These are phyloP conservation scores for Austroboletus olivaceoglutinosus DNA, from an alignment of 1,284 basidiomycete species.

Conservation along the genomic window DNA sequence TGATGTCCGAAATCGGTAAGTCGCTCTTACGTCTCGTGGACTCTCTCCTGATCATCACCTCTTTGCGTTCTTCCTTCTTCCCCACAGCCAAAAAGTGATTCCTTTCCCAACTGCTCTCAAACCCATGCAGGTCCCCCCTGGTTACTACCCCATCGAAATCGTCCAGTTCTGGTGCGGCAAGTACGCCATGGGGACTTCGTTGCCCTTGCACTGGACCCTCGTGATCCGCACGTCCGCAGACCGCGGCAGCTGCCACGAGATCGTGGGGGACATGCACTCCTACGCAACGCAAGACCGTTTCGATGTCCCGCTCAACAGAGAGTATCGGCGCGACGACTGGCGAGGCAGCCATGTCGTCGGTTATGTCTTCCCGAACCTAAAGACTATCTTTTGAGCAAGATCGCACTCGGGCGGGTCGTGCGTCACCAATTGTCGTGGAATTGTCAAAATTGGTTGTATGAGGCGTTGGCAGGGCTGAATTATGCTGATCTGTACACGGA, in stretches of 20 bases:
- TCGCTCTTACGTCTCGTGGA: no score
- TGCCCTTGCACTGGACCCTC: constrained; percentile 30
- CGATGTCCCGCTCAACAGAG: background rate
- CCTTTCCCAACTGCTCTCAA: constrained; percentile 11
- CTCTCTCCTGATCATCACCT: no score
- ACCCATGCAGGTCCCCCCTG: constrained; percentile 19
- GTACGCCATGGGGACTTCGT: constrained; percentile 1
- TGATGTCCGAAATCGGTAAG: no score
- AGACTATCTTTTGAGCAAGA: constrained; percentile 11
- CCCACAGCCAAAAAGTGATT: no score
- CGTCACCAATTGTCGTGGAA: constrained; percentile 12
- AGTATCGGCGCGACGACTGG: constrained; percentile 21
- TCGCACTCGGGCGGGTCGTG: constrained; percentile 13
- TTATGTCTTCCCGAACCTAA: constrained; percentile 15
- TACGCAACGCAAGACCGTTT: constrained; percentile 19
- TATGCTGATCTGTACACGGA: constrained; percentile 9
- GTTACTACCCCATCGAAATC: constrained; percentile 24
- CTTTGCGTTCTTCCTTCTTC: no score
- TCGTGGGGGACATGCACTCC: constrained; percentile 27
- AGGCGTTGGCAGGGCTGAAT: constrained; percentile 9
- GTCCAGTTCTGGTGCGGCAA: constrained; percentile 31
- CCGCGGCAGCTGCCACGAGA: constrained; percentile 26
- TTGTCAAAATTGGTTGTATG: constrained; percentile 18
- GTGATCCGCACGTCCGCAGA: constrained; percentile 18
- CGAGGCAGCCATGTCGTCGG: constrained; percentile 20